Conservation (phyloP, 139 green algal species). For the Chlorella sp. region DNA sequence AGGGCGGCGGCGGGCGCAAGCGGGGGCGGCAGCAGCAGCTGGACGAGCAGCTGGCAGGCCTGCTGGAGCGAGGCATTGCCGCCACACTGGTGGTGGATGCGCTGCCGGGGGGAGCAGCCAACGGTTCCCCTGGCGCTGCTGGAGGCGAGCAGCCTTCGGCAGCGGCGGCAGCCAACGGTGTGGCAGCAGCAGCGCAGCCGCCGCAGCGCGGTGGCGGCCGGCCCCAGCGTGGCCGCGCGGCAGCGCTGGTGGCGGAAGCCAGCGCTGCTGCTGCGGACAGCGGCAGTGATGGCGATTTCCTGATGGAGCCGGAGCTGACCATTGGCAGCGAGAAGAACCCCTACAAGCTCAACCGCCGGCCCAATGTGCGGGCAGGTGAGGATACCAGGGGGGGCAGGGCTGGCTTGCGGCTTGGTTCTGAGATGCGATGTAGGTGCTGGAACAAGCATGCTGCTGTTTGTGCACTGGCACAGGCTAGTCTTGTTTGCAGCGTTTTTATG, state of each 20-base stretch:
- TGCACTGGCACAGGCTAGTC: no score
- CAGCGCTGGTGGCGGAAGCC: background rate
- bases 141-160: background rate
- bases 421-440: no score
- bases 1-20: background rate
- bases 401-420: no score
- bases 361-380: background rate
- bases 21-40: conserved; percentile 5
- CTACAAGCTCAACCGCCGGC: background rate
- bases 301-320: background rate
- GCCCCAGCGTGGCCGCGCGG: background rate
- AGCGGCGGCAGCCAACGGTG: background rate
- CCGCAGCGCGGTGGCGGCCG: background rate
- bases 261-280: background rate
- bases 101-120: background rate
- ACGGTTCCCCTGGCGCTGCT: background rate
- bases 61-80: conserved; percentile 16
- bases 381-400: no score
- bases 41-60: background rate
- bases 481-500: no score
- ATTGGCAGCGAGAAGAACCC: background rate
- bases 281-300: background rate
- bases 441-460: no score
- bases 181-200: background rate
- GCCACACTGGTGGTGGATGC: background rate